Conservation (phyloP, 2,329 filamentous ascomycete genomes). For the Lecanoromycetidae sp. region DNA sequence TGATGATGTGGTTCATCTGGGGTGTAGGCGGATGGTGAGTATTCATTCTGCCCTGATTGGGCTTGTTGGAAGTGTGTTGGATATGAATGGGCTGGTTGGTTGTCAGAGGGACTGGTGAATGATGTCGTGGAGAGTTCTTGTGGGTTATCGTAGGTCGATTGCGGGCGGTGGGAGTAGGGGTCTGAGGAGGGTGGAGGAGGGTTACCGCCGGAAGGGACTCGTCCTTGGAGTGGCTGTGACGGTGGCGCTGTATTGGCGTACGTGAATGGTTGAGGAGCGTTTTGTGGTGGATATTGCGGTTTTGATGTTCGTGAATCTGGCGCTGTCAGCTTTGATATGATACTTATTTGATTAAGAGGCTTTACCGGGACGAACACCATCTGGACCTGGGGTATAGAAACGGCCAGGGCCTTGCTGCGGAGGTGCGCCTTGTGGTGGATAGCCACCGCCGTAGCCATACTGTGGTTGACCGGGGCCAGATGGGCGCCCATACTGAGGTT, state of each 20-base stretch:
- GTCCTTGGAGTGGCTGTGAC: slow-evolving; percentile 22
- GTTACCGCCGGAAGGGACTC: slow-evolving; percentile 26
- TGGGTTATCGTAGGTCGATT: slow-evolving; percentile 57
- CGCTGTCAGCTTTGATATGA: slow-evolving; percentile 6
- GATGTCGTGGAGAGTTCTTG: slow-evolving; percentile 68
- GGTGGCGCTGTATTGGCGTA: slow-evolving; percentile 42
- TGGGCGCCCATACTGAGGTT: slow-evolving; percentile 59
- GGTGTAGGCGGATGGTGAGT: slow-evolving; percentile 31
- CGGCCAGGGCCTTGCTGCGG: slow-evolving; percentile 50
- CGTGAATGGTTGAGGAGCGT: slow-evolving; percentile 51
- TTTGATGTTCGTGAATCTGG: slow-evolving; percentile 33
- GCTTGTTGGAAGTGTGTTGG: slow-evolving; percentile 22
- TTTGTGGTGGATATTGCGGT: slow-evolving; percentile 42
- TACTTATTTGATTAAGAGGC: slow-evolving; percentile 15
- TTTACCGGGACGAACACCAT: slow-evolving; percentile 8
- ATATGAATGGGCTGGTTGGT: slow-evolving; percentile 23
- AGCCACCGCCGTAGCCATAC: slow-evolving; percentile 29
- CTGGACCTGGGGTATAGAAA: slow-evolving; percentile 54
- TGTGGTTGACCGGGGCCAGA: slow-evolving; percentile 27
- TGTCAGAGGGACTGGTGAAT: slow-evolving; percentile 54
- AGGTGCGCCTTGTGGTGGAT: slow-evolving; percentile 23
- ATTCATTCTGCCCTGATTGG: slow-evolving; percentile 21
- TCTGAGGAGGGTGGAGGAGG: slow-evolving; percentile 37
- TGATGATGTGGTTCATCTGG: slow-evolving; percentile 22
- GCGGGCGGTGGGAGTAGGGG: slow-evolving; percentile 44